phyloP scores from a whole-genome alignment of 208 protist species.

The Trypanosoma vivax region DNA sequence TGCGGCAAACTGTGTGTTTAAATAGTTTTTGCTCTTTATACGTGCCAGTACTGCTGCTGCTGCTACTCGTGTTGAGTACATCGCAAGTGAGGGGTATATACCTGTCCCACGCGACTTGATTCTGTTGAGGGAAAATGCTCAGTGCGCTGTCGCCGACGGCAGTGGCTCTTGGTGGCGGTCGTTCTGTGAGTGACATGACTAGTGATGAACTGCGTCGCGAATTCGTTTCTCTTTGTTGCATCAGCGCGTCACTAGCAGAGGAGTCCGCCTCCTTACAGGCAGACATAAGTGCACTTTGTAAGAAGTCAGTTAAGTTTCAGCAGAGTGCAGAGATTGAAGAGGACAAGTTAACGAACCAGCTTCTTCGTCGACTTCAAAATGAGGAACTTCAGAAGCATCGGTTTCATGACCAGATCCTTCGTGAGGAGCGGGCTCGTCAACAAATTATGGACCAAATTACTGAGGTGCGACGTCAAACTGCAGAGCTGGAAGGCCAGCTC shows the following conservation, averaged over 20 bases:
- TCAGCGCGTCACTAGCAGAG: constrained; percentile 24
- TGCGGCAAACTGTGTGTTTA: too few relatives aligned
- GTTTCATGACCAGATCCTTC: constrained; percentile 30
- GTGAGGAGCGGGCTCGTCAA: constrained; percentile 45
- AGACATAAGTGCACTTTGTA: constrained; percentile 52
- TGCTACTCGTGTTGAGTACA: too few relatives aligned
- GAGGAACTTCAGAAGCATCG: constrained; percentile 47
- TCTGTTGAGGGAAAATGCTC: not conserved
- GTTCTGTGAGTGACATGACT: constrained; percentile 41
- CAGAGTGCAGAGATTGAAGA: constrained; percentile 73
- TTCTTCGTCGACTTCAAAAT: constrained; percentile 62
- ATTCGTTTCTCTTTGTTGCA: constrained; percentile 41
- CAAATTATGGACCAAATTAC: constrained; percentile 42
- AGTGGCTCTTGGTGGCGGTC: constrained; percentile 11
- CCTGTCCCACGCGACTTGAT: too few relatives aligned
- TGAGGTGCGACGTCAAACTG: constrained; percentile 41
- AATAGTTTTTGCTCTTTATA: too few relatives aligned
- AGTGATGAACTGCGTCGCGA: constrained; percentile 48
- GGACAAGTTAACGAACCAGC: constrained; percentile 66
- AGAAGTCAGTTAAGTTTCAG: constrained; percentile 62
- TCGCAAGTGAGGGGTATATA: too few relatives aligned
- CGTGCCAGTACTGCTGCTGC: too few relatives aligned
- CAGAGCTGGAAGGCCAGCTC: constrained; percentile 54
- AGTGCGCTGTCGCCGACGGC: constrained; percentile 14
- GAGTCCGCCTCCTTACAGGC: constrained; percentile 34